Evolutionary conservation across 768 basidiomycete genomes (phyloP).

Genomic region (Pluteus cervinus): DNA sequence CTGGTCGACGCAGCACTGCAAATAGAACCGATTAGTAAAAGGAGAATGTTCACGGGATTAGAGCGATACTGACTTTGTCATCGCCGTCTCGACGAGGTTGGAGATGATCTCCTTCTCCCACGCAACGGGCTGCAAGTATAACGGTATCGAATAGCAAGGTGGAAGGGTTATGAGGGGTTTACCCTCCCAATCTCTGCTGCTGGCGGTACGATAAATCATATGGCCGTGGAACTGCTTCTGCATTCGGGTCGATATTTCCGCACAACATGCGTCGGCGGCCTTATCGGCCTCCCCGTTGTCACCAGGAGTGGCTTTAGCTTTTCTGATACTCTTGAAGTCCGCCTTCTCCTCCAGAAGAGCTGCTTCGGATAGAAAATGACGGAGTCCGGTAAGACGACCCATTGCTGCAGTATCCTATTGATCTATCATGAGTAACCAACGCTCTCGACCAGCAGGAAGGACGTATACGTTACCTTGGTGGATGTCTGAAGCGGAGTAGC

Average conservation of each 20-base stretch:
- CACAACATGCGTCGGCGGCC: conserved; percentile 8
- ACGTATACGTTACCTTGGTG: conserved; percentile 14
- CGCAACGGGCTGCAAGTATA: conserved; percentile 9
- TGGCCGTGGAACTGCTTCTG: conserved; percentile 12
- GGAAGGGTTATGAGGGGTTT: conserved; percentile 13
- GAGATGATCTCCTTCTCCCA: conserved; percentile 15
- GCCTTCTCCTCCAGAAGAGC: no score
- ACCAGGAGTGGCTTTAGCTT: no score
- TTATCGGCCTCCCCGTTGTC: conserved; percentile 1
- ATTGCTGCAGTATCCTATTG: no score
- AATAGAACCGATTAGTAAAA: no score
- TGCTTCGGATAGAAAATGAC: no score
- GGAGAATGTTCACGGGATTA: not conserved
- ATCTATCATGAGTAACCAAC: no score
- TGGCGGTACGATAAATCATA: conserved; percentile 14
- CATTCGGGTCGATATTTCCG: conserved; percentile 7
- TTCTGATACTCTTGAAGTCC: no score
- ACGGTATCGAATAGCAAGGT: not conserved
- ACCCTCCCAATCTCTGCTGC: conserved; percentile 10
- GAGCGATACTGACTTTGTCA: conserved; percentile 11
- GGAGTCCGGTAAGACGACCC: no score
- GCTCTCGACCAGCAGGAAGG: no score
- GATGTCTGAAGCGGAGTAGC: conserved; percentile 20
- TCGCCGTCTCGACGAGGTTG: conserved; percentile 4
- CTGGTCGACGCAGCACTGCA: conserved; percentile 8